phyloP scores from a whole-genome alignment of 1,284 basidiomycete genomes.

The Ceratobasidium sp. region DNA sequence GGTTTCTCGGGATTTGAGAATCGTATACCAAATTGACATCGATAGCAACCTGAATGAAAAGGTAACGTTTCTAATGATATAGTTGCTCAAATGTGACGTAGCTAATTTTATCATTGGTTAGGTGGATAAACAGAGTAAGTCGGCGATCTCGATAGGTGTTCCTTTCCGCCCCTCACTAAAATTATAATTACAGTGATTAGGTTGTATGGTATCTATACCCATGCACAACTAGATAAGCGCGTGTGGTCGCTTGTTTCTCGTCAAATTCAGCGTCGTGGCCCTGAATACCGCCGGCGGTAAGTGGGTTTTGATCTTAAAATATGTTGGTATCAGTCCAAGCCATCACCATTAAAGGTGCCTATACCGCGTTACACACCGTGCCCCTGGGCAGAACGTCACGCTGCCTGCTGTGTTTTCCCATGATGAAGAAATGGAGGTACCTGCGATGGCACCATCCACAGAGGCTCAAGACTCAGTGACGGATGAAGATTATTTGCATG shows the following conservation, averaged over 20 bases:
- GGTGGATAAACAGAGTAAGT: constrained; percentile 21
- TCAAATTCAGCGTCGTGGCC: constrained; percentile 34
- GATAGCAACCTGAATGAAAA: constrained; percentile 32
- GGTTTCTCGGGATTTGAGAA: constrained; percentile 41
- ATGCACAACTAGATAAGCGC: constrained; percentile 43
- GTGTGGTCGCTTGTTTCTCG: constrained; percentile 43
- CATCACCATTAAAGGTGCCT: too few species aligned
- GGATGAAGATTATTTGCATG: too few species aligned
- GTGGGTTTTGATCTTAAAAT: too few species aligned
- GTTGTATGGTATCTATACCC: constrained; percentile 44
- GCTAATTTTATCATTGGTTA: too few species aligned
- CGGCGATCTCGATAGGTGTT: too few species aligned
- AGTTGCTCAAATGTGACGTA: too few species aligned
- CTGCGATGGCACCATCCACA: constrained; percentile 15
- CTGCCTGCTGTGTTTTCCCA: constrained; percentile 39
- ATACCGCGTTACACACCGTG: constrained; percentile 35
- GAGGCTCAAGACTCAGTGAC: too few species aligned
- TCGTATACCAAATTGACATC: constrained; percentile 43
- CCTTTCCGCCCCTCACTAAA: too few species aligned
- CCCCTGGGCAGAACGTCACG: constrained; percentile 39
- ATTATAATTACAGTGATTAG: constrained; percentile 39
- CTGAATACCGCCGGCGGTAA: constrained; percentile 42
- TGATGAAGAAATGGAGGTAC: constrained; percentile 9
- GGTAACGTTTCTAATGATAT: too few species aligned
- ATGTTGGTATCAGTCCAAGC: too few species aligned